Evolutionary conservation across 75 land plant species (phyloP).

Genomic region (Picea sitchensis): DNA sequence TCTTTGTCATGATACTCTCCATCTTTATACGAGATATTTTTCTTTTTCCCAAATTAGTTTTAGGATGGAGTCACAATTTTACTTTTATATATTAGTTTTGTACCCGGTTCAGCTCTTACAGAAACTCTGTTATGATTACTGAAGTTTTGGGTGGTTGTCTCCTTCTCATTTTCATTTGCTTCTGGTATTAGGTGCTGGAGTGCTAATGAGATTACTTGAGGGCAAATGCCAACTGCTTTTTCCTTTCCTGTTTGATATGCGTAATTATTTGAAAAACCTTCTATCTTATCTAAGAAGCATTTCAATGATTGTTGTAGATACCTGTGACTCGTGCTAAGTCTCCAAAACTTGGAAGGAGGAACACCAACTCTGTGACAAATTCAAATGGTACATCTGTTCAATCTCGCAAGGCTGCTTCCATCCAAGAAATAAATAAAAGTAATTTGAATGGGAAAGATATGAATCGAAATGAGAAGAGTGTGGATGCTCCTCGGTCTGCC

Average conservation of each 20-base stretch:
- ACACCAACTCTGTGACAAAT: background rate
- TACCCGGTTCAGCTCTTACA: background rate
- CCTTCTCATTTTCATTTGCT: background rate
- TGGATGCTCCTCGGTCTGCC: background rate
- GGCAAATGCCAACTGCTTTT: background rate
- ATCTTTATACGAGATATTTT: background rate
- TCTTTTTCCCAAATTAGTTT: background rate
- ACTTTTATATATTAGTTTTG: background rate
- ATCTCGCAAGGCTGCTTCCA: background rate
- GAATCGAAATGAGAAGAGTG: background rate
- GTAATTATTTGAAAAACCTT: background rate
- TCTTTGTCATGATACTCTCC: background rate
- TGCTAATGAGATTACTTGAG: background rate
- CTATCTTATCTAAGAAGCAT: background rate
- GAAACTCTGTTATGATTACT: too few relatives aligned
- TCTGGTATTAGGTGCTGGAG: background rate
- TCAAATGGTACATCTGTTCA: background rate
- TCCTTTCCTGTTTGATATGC: background rate
- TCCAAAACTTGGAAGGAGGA: slow-evolving; percentile 29
- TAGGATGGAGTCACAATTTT: background rate
- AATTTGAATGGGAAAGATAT: slow-evolving; percentile 1
- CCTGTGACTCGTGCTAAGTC: slow-evolving; percentile 39
- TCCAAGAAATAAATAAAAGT: background rate
- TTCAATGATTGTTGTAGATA: slow-evolving; percentile 14
- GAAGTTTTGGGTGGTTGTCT: too few relatives aligned